Percentiles rank a stretch among this genome's conserved stretches.
Conservation (phyloP, 805 yeast genomes). For the Maudiozyma turicensis region DNA sequence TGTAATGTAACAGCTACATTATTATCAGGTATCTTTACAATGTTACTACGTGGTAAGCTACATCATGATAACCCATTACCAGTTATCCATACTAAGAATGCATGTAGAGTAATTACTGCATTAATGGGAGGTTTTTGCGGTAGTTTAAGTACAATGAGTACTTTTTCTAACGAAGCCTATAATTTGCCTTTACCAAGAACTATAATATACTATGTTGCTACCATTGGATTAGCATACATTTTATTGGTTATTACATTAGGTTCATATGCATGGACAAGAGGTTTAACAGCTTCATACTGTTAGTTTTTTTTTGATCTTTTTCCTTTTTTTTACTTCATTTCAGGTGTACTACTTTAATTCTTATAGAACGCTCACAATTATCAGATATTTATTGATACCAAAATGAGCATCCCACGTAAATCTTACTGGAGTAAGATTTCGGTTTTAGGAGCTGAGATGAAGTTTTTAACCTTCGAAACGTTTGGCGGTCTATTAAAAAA, state of each 20-base stretch:
- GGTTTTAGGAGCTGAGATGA: too few species aligned
- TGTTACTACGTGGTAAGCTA: conserved; percentile 34
- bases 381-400: too few species aligned
- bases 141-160: conserved; percentile 62
- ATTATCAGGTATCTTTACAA: conserved; percentile 13
- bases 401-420: too few species aligned
- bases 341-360: background rate
- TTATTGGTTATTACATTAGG: conserved; percentile 56
- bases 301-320: background rate
- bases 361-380: too few species aligned
- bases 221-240: conserved; percentile 40
- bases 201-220: conserved; percentile 41
- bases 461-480: too few species aligned
- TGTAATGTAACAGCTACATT: conserved; percentile 38
- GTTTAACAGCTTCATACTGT: conserved; percentile 15
- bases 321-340: background rate
- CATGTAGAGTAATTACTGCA: conserved; percentile 46
- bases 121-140: conserved; percentile 63
- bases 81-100: conserved; percentile 27
- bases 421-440: too few species aligned
- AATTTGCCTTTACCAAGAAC: conserved; percentile 30
- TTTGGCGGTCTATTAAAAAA: too few species aligned
- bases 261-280: conserved; percentile 55
- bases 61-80: conserved; percentile 13
- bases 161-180: conserved; percentile 62